phyloP scores from a whole-genome alignment of 2,329 filamentous ascomycete genomes.

The Fusarium sp. region DNA sequence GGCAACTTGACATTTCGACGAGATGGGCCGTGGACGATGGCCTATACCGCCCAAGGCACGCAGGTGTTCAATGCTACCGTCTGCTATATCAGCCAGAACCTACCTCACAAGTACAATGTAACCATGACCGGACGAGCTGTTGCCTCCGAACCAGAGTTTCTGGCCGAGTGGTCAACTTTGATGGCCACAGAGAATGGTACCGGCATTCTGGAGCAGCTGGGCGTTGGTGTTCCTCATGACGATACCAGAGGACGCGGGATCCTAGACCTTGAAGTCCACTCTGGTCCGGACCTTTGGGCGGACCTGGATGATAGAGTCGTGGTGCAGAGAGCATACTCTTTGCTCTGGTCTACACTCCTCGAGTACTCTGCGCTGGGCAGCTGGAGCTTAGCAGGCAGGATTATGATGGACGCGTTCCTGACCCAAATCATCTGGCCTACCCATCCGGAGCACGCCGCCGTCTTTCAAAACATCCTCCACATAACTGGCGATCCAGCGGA shows the following conservation, averaged over 20 bases:
- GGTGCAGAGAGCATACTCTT: not conserved
- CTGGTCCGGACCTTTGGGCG: not conserved
- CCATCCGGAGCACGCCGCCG: not conserved
- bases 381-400: slow-evolving; percentile 1
- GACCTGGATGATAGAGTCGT: not conserved
- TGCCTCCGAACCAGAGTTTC: slow-evolving; percentile 5
- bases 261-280: slow-evolving; percentile 3
- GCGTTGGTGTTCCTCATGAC: not conserved
- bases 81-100: slow-evolving; percentile 12
- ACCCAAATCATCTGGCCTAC: slow-evolving; percentile 3
- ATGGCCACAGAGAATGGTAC: not conserved
- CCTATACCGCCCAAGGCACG: not conserved
- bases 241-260: slow-evolving; percentile 1
- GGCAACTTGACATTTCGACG: not conserved
- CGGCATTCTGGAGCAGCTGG: slow-evolving; percentile 3
- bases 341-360: not conserved
- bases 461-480: slow-evolving; percentile 8
- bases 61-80: slow-evolving; percentile 3
- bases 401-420: not conserved
- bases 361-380: not conserved
- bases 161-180: not conserved
- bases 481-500: not conserved
- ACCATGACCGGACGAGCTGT: slow-evolving; percentile 14
- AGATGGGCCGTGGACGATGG: slow-evolving; percentile 9
- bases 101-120: slow-evolving; percentile 13